Percentiles rank a stretch among this genome's conserved stretches.
Evolutionary conservation across 176 grass and related monocot species (phyloP).

Genomic region (Elymus sibiricus): DNA sequence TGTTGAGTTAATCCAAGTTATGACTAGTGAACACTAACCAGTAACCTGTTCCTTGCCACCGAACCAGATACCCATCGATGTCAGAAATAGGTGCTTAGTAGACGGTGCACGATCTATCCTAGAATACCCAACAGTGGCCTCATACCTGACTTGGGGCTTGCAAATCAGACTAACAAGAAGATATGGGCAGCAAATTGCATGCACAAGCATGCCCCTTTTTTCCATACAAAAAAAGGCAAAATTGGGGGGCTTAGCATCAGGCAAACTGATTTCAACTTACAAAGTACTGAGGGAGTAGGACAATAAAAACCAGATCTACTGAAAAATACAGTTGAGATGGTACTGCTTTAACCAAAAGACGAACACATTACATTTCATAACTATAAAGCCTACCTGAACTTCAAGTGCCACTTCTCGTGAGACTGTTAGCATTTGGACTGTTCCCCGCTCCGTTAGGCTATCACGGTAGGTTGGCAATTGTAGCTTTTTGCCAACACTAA

Average conservation of each 20-base stretch:
- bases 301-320: neutral
- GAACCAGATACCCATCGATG: neutral
- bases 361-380: slow-evolving; percentile 3
- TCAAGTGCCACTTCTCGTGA: slow-evolving; percentile 96
- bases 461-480: slow-evolving; percentile 88
- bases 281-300: neutral
- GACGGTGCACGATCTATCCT: neutral
- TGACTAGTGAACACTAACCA: neutral
- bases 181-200: neutral
- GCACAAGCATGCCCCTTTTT: neutral
- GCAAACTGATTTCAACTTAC: slow-evolving; percentile 6
- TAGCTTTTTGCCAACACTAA: slow-evolving; percentile 68
- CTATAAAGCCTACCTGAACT: slow-evolving; percentile 67
- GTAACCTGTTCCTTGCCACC: neutral
- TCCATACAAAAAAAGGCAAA: neutral
- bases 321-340: slow-evolving; percentile 31
- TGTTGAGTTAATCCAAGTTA: neutral
- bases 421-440: slow-evolving; percentile 88
- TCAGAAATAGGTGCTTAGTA: neutral
- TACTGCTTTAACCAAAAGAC: neutral
- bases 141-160: neutral
- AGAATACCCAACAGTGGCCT: neutral
- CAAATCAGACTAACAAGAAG: neutral
- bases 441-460: slow-evolving; percentile 74
- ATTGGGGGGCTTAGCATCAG: neutral